Evolutionary conservation across 306 rosid species (phyloP).

Genomic region (Hippophae tibetana): DNA sequence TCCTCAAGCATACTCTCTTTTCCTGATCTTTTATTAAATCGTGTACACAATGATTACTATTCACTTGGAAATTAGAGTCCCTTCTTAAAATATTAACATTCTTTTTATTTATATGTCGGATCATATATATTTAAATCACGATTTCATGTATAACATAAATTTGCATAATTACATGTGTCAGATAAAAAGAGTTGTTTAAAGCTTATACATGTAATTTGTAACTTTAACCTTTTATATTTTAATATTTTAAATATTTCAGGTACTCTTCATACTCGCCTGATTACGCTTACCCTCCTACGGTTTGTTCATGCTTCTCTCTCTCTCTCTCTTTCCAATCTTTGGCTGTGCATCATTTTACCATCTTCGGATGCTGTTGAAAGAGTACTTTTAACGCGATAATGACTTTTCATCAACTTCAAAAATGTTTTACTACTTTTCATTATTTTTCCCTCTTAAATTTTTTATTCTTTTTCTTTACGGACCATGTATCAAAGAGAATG

Average conservation of each 20-base stretch:
- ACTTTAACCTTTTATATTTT: background rate
- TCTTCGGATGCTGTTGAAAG: slow-evolving; percentile 41
- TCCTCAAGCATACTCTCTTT: too few relatives aligned
- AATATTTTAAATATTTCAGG: slow-evolving; percentile 35
- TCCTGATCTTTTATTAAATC: too few relatives aligned
- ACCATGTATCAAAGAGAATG: background rate
- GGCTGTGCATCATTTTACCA: slow-evolving; percentile 5
- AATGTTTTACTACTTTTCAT: background rate
- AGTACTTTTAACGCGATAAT: slow-evolving; percentile 22
- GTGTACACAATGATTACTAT: too few relatives aligned
- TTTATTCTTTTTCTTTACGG: background rate
- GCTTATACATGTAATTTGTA: background rate
- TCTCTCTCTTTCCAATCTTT: background rate
- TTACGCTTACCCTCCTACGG: slow-evolving; percentile 78
- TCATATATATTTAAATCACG: too few relatives aligned
- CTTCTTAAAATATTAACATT: too few relatives aligned
- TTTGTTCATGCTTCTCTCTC: slow-evolving; percentile 29
- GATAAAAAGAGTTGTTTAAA: too few relatives aligned
- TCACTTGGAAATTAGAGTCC: too few relatives aligned
- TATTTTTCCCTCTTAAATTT: background rate
- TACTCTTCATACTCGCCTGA: slow-evolving; percentile 94
- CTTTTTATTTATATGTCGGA: too few relatives aligned
- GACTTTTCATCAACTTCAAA: slow-evolving; percentile 16
- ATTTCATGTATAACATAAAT: too few relatives aligned
- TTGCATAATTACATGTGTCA: too few relatives aligned